A percentile compares a stretch with the other conserved stretches of the same genome.
phyloP scores from a whole-genome alignment of 257 asterid species.

The Avicennia marina region DNA sequence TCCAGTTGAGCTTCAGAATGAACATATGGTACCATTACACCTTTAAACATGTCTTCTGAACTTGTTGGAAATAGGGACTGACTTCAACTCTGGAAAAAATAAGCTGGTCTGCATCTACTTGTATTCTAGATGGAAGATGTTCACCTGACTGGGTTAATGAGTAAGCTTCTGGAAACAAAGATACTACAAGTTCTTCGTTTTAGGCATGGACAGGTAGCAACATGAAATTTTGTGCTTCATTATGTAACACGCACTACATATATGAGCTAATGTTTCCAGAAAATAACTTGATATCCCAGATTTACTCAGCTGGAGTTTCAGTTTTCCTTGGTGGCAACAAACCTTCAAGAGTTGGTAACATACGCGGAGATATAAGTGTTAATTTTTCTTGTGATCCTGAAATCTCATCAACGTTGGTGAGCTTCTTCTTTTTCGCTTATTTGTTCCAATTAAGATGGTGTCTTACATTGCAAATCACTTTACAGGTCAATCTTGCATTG shows the following conservation, averaged over 20 bases:
- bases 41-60: slow-evolving; percentile 5
- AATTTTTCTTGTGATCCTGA: slow-evolving; percentile 95
- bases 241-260: slow-evolving; percentile 2
- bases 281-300: slow-evolving; percentile 37
- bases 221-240: slow-evolving; percentile 11
- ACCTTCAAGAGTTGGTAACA: slow-evolving; percentile 80
- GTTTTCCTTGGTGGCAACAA: slow-evolving; percentile 94
- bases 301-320: slow-evolving; percentile 94
- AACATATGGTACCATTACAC: slow-evolving; percentile 50
- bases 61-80: neutral
- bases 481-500: slow-evolving; percentile 79
- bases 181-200: slow-evolving; percentile 90
- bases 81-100: neutral
- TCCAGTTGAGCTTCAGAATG: slow-evolving; percentile 84
- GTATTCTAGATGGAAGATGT: slow-evolving; percentile 71
- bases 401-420: slow-evolving; percentile 73
- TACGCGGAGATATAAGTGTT: slow-evolving; percentile 84
- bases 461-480: slow-evolving; percentile 20
- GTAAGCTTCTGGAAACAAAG: slow-evolving; percentile 96
- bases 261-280: slow-evolving; percentile 13
- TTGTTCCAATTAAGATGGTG: slow-evolving; percentile 23
- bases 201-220: slow-evolving; percentile 78
- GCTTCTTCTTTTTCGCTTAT: slow-evolving; percentile 18
- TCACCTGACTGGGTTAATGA: slow-evolving; percentile 78
- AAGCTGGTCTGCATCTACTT: slow-evolving; percentile 18